Conservation (phyloP, 371 early-diverging fungal species). For the Phascolomyces articulosus region DNA sequence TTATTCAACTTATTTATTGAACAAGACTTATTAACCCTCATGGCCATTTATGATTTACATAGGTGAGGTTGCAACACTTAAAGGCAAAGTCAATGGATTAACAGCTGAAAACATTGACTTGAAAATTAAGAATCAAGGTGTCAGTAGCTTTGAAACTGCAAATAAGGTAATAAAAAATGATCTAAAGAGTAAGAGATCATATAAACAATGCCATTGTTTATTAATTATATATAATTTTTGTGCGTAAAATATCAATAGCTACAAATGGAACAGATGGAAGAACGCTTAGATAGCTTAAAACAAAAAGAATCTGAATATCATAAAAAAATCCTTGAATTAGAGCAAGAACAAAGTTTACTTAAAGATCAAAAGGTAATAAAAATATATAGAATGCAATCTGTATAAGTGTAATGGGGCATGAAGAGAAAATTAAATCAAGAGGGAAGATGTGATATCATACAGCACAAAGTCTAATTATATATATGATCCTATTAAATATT, state of each 20-base stretch:
- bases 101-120: not conserved
- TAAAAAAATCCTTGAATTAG: not conserved
- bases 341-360: not conserved
- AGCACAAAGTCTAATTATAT: not conserved
- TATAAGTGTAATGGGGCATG: no score
- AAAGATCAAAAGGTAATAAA: not conserved
- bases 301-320: not conserved
- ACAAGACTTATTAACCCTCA: not conserved
- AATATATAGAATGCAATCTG: not conserved
- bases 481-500: not conserved
- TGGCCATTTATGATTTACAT: not conserved
- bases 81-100: not conserved
- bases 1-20: not conserved
- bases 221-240: not conserved
- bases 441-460: no score
- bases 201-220: not conserved
- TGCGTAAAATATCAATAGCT: no score
- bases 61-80: not conserved
- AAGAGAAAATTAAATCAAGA: no score
- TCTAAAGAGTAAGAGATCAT: no score
- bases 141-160: not conserved
- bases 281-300: not conserved
- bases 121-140: not conserved
- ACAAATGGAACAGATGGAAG: not conserved
- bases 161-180: not conserved